Evolutionary conservation across 2,329 filamentous ascomycete species (phyloP).

Genomic region (Tolypocladium tundrense): DNA sequence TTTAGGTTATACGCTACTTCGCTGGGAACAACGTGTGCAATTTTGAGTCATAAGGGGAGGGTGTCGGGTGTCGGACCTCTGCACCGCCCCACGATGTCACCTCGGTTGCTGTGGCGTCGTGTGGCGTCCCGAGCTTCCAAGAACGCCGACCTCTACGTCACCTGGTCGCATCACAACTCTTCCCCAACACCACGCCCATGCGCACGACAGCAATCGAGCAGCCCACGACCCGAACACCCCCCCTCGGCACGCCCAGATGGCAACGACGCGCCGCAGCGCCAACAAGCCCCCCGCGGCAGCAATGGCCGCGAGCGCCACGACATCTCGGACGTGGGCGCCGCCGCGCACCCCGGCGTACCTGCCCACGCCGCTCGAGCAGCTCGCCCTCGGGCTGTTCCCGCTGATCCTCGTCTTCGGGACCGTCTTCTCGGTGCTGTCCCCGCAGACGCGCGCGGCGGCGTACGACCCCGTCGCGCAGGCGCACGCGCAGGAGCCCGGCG

Average conservation of each 20-base stretch:
- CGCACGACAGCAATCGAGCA: not conserved
- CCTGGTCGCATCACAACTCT: not conserved
- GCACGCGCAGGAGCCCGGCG: constrained; percentile 42
- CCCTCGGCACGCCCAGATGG: not conserved
- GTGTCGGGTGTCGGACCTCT: not conserved
- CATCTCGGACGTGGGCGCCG: not conserved
- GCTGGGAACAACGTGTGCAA: not conserved
- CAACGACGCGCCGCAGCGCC: not conserved
- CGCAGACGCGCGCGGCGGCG: constrained; percentile 51
- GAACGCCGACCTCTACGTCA: not conserved
- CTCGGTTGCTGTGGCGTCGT: not conserved
- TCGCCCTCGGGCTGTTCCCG: constrained; percentile 64
- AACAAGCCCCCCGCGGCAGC: not conserved
- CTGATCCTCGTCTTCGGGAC: constrained; percentile 69
- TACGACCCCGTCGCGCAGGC: constrained; percentile 56
- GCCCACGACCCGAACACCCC: not conserved
- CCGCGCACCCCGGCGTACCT: constrained; percentile 47
- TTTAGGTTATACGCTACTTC: too few relatives aligned
- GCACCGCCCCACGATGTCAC: not conserved
- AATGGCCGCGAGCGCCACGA: not conserved
- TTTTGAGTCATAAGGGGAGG: not conserved
- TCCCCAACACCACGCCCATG: not conserved
- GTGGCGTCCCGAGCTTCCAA: not conserved
- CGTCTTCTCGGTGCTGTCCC: constrained; percentile 69
- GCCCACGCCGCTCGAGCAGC: constrained; percentile 57